Evolutionary conservation across 805 yeast genomes (phyloP), one percentile per base, ranked within the genome.

Genomic region (Debaryomyces hansenii): DNA sequence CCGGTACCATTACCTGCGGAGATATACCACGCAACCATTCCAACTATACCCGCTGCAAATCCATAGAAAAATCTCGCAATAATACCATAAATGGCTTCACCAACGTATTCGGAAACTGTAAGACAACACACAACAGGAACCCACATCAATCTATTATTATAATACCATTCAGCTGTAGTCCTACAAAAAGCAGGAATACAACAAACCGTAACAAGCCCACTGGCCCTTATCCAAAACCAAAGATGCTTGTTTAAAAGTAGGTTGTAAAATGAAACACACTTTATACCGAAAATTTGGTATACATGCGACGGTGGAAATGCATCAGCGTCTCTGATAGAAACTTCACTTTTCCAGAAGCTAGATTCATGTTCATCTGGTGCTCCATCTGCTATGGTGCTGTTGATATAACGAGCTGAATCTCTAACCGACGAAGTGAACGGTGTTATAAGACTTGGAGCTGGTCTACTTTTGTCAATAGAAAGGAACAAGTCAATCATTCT

Each of bases 21-120:
- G 18, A 68, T 63, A 44, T 68, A 68, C 73, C 73, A 67, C 0
- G 59, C 59, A 5, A 64, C 59, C 57, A 63, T 49, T 14, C 33
- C 46, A n/a, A 21, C 16, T 8, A 43, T 14, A 29, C 41, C 38
- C 8, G 42, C 46, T 5, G n/a, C 34, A 31, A 31, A 31, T 8
- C 16, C 34, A 31, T 31, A 31, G 14, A 31, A 12, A 12, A 31
- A 31, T 31, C 34, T 31, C 16, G 34, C 7, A n/a, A 31, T 2
- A 5, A 14, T 31, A 31, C 34, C 34, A 14, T 31, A 31, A 31
- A 31, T 31, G 3, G 34, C 16, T 31, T 31, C 34, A n/a, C 34
- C 34, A 5, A 31, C 16, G 16, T 31, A 31, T 14, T 31, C 34
- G 11, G 34, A 31, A 8, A 37, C 42, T 4, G 41, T 35, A 24